These are phyloP conservation scores for Lactifluus pinguis DNA, from an alignment of 768 basidiomycete genomes.

Conservation along the genomic window DNA sequence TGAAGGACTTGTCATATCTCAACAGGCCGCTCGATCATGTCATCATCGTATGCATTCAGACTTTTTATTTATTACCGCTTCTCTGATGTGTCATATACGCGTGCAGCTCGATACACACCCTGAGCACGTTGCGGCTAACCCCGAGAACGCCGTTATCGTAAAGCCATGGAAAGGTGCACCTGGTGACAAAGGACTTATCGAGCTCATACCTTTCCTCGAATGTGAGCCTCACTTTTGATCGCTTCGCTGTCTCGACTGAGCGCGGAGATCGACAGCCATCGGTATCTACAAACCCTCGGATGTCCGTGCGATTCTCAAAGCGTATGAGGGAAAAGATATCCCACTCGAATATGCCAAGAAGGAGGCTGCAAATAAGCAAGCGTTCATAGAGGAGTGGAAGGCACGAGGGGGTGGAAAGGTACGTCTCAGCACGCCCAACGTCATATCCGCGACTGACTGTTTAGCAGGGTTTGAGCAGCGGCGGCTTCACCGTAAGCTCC, in stretches of 20 bases:
- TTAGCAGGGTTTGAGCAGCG: slow-evolving; percentile 27
- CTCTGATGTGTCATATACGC: slow-evolving; percentile 65
- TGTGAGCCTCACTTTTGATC: slow-evolving; percentile 35
- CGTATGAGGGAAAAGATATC: slow-evolving; percentile 83
- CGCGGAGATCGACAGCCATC: slow-evolving; percentile 48
- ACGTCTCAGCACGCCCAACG: neutral
- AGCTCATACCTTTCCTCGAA: slow-evolving; percentile 97
- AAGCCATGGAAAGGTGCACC: slow-evolving; percentile 81
- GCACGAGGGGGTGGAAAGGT: slow-evolving; percentile 24
- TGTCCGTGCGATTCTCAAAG: slow-evolving; percentile 77
- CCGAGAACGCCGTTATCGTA: slow-evolving; percentile 80
- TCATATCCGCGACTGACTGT: slow-evolving; percentile 18
- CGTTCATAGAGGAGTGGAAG: slow-evolving; percentile 78
- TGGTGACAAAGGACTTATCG: slow-evolving; percentile 67
- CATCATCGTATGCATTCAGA: neutral
- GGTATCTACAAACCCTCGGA: slow-evolving; percentile 85
- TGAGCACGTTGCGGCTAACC: slow-evolving; percentile 70
- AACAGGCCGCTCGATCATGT: slow-evolving; percentile 45
- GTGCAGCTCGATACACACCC: slow-evolving; percentile 78
- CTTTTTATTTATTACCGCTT: slow-evolving; percentile 22
- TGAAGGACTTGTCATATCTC: slow-evolving; percentile 94
- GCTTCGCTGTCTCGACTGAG: neutral
- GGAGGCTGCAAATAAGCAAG: slow-evolving; percentile 74
- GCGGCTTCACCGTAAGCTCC: slow-evolving; percentile 37
- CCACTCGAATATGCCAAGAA: slow-evolving; percentile 81